Conservation (phyloP, 192 early-diverging fungal species). For the Phlyctochytrium bullatum region DNA sequence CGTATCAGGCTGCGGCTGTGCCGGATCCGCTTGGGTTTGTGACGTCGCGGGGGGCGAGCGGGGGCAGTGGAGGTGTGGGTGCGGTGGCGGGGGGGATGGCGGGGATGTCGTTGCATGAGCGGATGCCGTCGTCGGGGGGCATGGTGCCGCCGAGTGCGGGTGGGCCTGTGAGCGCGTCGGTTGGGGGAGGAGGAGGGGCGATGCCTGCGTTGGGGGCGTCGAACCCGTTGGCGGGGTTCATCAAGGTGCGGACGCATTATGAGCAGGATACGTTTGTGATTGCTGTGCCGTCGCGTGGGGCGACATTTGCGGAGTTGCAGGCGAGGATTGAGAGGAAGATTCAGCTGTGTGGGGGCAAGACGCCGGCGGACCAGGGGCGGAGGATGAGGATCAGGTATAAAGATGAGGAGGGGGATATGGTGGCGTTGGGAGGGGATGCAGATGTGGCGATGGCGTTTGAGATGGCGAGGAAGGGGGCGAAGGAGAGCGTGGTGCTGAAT, state of each 20-base stretch:
- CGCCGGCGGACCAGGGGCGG: conserved; percentile 36
- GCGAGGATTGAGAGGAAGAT: conserved; percentile 89
- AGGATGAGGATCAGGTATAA: conserved; percentile 75
- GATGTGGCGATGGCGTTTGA: conserved; percentile 94
- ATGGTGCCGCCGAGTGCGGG: too few species aligned
- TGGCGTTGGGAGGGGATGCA: conserved; percentile 70
- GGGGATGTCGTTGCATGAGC: too few species aligned
- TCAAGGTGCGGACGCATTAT: conserved; percentile 89
- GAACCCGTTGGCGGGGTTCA: conserved; percentile 2
- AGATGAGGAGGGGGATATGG: conserved; percentile 91
- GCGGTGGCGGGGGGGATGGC: too few species aligned
- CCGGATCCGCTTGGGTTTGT: too few species aligned
- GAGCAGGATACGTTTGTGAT: conserved; percentile 85
- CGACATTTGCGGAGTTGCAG: conserved; percentile 73
- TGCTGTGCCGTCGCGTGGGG: conserved; percentile 69
- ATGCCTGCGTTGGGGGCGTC: too few species aligned
- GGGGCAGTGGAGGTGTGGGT: too few species aligned
- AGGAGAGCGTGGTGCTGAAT: conserved; percentile 7
- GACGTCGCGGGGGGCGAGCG: too few species aligned
- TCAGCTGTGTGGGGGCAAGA: conserved; percentile 51
- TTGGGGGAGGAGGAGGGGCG: too few species aligned
- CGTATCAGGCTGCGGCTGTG: too few species aligned
- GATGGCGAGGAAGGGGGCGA: conserved; percentile 5
- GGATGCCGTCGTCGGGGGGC: too few species aligned
- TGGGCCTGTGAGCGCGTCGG: too few species aligned